Conservation (phyloP, 306 rosid species). For the Gastrolobium bilobum region DNA sequence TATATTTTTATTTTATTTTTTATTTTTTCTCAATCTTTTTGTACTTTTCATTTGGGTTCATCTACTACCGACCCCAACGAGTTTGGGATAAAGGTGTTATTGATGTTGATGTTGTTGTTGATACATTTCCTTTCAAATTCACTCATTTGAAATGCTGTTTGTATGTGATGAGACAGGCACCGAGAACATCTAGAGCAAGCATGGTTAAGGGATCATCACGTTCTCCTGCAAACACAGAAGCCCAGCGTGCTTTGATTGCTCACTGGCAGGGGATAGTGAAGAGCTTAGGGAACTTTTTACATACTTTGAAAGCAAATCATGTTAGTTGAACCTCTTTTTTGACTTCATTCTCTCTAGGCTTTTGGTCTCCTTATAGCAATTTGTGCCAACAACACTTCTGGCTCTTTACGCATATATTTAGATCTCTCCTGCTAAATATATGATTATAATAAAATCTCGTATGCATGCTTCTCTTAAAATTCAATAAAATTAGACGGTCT, state of each 20-base stretch:
- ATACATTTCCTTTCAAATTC: slow-evolving; percentile 26
- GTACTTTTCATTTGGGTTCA: too few species aligned
- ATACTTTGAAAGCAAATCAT: slow-evolving; percentile 85
- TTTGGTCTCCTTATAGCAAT: slow-evolving; percentile 37
- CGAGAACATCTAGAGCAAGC: slow-evolving; percentile 93
- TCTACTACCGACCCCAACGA: too few species aligned
- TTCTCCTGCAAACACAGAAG: slow-evolving; percentile 81
- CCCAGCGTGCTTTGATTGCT: slow-evolving; percentile 87
- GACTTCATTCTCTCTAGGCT: slow-evolving; percentile 27
- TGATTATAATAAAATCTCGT: slow-evolving; percentile 10
- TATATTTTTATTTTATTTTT: too few species aligned
- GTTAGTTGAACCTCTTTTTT: slow-evolving; percentile 63
- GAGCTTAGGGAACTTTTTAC: slow-evolving; percentile 76
- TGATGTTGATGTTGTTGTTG: too few species aligned
- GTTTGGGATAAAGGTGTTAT: too few species aligned
- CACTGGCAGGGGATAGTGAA: slow-evolving; percentile 98
- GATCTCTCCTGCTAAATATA: slow-evolving; percentile 24
- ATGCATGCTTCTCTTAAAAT: slow-evolving; percentile 17
- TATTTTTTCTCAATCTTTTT: too few species aligned
- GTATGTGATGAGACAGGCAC: slow-evolving; percentile 69
- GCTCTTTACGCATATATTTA: slow-evolving; percentile 27
- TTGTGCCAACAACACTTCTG: slow-evolving; percentile 11
- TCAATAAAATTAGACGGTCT: slow-evolving; percentile 17
- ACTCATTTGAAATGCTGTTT: slow-evolving; percentile 45
- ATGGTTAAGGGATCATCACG: slow-evolving; percentile 87